Base-by-base conservation (phyloP, 164 flowering plant genomes). In the Stephania cephalantha region DNA sequence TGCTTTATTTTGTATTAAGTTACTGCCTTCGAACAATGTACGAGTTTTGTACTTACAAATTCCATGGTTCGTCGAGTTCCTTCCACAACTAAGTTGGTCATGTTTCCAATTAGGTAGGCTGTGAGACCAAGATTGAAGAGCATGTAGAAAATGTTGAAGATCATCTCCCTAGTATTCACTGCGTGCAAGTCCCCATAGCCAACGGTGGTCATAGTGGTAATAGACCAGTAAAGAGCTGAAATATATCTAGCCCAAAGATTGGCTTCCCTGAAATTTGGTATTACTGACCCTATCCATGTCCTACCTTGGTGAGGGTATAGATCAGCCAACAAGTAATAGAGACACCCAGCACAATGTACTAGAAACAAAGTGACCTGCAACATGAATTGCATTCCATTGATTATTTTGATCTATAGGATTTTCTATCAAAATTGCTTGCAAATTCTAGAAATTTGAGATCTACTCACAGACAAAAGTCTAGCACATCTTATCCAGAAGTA, bases 161-260 rank as follows among this genome's bases (percentile, higher is more conserved):
- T 78, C 99, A 93, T 95, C 78, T 95, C 99, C 48, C 82, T 70
- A 20, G 90, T 78, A 79, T 95, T 95, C 3, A 85, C 95, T 18
- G 99, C 98, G 82, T 95, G 98, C 31, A 95, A 82, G 58, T 95
- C 99, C 6, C 99, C 99, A 77, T 95, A 95, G 15, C 99, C 99
- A 66, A 93, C 98, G 1, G 98, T 93, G 35, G 89, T 91, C 97
- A 95, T 88, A 78, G 99, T 95, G 76, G 93, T 91, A 70, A 87
- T 77, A 71, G 99, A 89, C 98, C 98, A 93, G 72, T 95, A 95
- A 29, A 95, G 74, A 48, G 99, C 87, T 10, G 95, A 85, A 64
- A 91, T 83, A 72, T 95, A 95, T 45, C 94, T 72, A 46, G 88
- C 77, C 87, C 88, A 80, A 25, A 91, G 88, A 76, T 85, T 83